Percentiles rank a stretch among this genome's conserved stretches.
Conservation (phyloP, 202 grass and related monocot species). For the Sporobolus alterniflorus region DNA sequence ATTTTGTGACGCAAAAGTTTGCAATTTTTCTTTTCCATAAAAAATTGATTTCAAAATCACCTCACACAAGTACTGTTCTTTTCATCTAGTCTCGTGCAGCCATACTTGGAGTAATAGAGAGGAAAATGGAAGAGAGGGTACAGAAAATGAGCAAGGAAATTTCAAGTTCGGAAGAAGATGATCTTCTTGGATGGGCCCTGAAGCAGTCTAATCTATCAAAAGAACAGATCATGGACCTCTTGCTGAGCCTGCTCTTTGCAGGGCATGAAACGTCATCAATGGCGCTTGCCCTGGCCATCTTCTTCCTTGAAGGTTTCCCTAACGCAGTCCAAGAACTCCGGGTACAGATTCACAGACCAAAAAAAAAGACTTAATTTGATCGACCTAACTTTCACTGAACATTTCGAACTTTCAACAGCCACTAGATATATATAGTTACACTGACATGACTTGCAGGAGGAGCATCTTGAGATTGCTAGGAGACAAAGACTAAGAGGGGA, state of each 20-base stretch:
- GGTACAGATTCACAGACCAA: conserved; percentile 47
- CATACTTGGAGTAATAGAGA: conserved; percentile 90
- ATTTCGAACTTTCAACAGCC: background rate
- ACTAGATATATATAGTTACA: background rate
- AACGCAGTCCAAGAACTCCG: conserved; percentile 67
- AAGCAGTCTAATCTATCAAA: conserved; percentile 80
- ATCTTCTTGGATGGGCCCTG: conserved; percentile 91
- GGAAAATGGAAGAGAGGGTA: conserved; percentile 82
- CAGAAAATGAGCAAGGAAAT: conserved; percentile 50
- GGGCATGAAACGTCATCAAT: conserved; percentile 97
- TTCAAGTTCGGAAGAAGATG: conserved; percentile 60
- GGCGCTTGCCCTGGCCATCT: conserved; percentile 88
- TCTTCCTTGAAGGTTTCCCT: conserved; percentile 88
- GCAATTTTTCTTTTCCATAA: background rate
- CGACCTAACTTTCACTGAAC: background rate
- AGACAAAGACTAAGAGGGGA: conserved; percentile 62
- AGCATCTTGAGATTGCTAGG: conserved; percentile 71
- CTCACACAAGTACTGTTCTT: background rate
- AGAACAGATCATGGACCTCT: conserved; percentile 94
- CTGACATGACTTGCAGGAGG: conserved; percentile 59
- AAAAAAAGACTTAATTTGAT: background rate
- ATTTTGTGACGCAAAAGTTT: background rate
- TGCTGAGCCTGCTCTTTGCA: conserved; percentile 92
- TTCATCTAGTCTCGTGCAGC: conserved; percentile 64
- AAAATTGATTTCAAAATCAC: background rate